These are phyloP conservation scores for Scutellaria baicalensis DNA, from an alignment of 257 asterid species.

Conservation along the genomic window DNA sequence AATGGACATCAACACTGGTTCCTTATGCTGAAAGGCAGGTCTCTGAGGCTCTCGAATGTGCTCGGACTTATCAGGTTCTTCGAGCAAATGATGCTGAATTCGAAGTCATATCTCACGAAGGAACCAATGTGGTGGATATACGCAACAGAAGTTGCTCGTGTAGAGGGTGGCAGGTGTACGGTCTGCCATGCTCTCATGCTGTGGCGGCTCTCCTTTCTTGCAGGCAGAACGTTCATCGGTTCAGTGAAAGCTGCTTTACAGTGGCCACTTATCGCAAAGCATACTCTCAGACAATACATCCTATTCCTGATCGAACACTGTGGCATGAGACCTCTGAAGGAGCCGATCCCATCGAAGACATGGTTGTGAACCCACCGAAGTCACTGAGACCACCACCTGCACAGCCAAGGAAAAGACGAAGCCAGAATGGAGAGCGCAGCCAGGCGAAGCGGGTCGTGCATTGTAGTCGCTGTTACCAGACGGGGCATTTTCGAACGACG, in stretches of 20 bases:
- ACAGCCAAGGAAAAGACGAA: conserved; percentile 46
- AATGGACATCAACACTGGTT: conserved; percentile 52
- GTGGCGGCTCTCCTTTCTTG: conserved; percentile 65
- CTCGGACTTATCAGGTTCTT: conserved; percentile 44
- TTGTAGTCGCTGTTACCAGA: conserved; percentile 75
- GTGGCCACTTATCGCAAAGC: conserved; percentile 53
- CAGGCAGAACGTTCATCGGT: conserved; percentile 63
- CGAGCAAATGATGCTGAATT: conserved; percentile 54
- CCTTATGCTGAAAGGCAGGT: conserved; percentile 58
- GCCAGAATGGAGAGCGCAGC: conserved; percentile 29
- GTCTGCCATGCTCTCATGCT: conserved; percentile 66
- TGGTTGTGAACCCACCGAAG: conserved; percentile 60
- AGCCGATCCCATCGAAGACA: conserved; percentile 10
- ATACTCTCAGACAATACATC: conserved; percentile 65
- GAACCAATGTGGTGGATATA: conserved; percentile 42
- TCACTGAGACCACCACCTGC: conserved; percentile 39
- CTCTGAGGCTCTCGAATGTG: conserved; percentile 52
- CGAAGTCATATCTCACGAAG: conserved; percentile 60
- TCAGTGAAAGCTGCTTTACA: conserved; percentile 62
- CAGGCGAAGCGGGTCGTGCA: conserved; percentile 51
- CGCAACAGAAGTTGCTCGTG: conserved; percentile 44
- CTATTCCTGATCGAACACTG: conserved; percentile 52
- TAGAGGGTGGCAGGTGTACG: conserved; percentile 57
- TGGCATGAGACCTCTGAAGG: conserved; percentile 44
- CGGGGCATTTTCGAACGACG: conserved; percentile 79